Evolutionary conservation across 108 stramenopile genomes (phyloP).

Genomic region (Thalassiosira profunda): DNA sequence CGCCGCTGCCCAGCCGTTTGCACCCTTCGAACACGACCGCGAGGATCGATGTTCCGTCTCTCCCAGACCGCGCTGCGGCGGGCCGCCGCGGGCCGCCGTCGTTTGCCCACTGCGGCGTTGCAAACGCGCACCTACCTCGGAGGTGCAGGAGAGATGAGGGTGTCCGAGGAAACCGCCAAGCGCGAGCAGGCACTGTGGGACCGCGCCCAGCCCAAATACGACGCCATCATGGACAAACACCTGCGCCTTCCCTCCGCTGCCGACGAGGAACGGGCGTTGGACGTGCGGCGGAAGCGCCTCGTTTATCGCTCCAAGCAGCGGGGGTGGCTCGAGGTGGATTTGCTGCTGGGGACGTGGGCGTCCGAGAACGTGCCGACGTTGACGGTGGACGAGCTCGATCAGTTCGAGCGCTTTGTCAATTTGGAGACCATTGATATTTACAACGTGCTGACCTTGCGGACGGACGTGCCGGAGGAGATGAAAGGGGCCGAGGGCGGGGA

Average conservation of each 20-base stretch:
- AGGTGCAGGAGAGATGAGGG: slow-evolving; percentile 66
- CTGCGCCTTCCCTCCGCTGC: slow-evolving; percentile 55
- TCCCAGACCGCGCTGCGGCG: background rate
- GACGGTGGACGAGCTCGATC: slow-evolving; percentile 76
- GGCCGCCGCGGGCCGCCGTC: background rate
- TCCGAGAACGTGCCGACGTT: slow-evolving; percentile 86
- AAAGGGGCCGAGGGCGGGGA: slow-evolving; percentile 25
- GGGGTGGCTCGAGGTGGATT: slow-evolving; percentile 98
- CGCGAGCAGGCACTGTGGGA: slow-evolving; percentile 73
- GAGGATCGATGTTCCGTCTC: background rate
- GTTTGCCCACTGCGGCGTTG: background rate
- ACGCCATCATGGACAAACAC: slow-evolving; percentile 73
- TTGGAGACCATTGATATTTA: slow-evolving; percentile 99
- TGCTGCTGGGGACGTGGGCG: slow-evolving; percentile 99
- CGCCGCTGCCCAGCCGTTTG: background rate
- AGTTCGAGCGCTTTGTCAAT: slow-evolving; percentile 97
- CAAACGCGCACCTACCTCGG: slow-evolving; percentile 69
- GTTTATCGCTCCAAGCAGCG: slow-evolving; percentile 98
- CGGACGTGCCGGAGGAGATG: slow-evolving; percentile 81
- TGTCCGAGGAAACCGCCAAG: slow-evolving; percentile 24
- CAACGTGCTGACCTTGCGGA: slow-evolving; percentile 93
- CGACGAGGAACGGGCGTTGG: slow-evolving; percentile 54
- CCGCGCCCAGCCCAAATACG: slow-evolving; percentile 66
- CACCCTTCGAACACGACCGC: background rate
- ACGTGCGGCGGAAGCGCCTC: slow-evolving; percentile 89